A percentile compares a stretch with the other conserved stretches of the same genome.
Evolutionary conservation across 2,329 filamentous ascomycete genomes (phyloP).

Genomic region (Neurospora sp.): DNA sequence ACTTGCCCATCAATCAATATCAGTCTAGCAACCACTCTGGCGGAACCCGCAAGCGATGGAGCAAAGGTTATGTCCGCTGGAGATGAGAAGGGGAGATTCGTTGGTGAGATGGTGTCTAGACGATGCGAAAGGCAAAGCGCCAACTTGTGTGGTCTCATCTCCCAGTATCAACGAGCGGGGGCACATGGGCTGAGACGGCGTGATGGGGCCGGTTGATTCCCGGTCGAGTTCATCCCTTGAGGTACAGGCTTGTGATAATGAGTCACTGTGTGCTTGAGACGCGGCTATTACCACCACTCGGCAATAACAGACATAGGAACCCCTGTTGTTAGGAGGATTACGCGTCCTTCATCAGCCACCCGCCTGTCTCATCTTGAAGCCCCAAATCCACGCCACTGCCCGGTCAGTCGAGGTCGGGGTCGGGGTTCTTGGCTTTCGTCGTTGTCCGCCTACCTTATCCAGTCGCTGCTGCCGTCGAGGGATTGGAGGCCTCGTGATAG

Average conservation of each 20-base stretch:
- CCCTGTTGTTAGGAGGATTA: background rate
- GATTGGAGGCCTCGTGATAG: background rate
- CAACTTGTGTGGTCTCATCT: background rate
- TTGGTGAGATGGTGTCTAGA: background rate
- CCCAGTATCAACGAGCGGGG: background rate
- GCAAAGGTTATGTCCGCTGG: background rate
- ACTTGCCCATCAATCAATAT: background rate
- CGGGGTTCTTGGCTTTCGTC: background rate
- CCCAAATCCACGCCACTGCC: background rate
- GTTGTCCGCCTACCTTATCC: background rate
- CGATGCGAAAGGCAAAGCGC: background rate
- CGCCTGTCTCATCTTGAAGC: background rate
- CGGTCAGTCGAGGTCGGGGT: background rate
- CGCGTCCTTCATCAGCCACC: background rate
- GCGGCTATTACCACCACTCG: background rate
- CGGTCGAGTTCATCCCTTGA: background rate
- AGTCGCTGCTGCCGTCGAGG: background rate
- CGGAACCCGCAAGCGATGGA: background rate
- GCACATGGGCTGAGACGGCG: background rate
- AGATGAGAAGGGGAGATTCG: background rate
- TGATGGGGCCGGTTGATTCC: background rate
- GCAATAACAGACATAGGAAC: background rate
- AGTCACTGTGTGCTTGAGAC: background rate
- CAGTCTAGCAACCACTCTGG: background rate
- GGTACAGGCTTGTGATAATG: background rate